phyloP scores from a whole-genome alignment of 768 basidiomycete species.

The Tulasnella calospora region DNA sequence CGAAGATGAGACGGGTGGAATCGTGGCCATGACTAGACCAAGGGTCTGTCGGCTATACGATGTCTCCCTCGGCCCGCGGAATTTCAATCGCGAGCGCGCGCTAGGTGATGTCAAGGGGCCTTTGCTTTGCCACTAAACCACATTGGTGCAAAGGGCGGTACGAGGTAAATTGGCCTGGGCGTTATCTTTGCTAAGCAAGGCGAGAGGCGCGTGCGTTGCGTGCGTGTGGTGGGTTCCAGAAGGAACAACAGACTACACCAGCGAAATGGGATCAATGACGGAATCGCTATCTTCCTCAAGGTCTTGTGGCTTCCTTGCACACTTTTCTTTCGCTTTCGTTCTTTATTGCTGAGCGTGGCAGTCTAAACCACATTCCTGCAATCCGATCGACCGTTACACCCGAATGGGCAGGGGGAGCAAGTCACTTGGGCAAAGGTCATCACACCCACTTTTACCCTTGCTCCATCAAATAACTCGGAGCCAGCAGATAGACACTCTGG shows the following conservation, averaged over 20 bases:
- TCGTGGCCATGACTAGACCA: not conserved
- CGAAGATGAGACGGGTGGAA: not conserved
- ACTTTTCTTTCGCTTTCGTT: not conserved
- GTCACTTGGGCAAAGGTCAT: not conserved
- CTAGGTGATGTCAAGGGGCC: not conserved
- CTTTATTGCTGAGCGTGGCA: not conserved
- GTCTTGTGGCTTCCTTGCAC: conserved; percentile 9
- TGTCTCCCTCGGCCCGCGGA: not conserved
- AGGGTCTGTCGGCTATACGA: not conserved
- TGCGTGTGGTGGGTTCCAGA: not conserved
- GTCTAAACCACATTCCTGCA: not conserved
- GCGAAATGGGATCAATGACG: conserved; percentile 1
- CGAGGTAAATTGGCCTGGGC: not conserved
- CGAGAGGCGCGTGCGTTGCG: not conserved
- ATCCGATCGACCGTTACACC: not conserved
- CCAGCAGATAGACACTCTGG: not conserved
- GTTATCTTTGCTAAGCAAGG: not conserved
- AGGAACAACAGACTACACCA: not conserved
- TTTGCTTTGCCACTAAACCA: not conserved
- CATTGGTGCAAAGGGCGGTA: not conserved
- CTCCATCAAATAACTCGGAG: not conserved
- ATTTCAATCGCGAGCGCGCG: not conserved
- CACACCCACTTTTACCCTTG: not conserved
- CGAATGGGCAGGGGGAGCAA: not conserved
- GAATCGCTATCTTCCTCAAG: not conserved